phyloP scores from a whole-genome alignment of 176 grass and related monocot genomes.

The Hordeum marinum region DNA sequence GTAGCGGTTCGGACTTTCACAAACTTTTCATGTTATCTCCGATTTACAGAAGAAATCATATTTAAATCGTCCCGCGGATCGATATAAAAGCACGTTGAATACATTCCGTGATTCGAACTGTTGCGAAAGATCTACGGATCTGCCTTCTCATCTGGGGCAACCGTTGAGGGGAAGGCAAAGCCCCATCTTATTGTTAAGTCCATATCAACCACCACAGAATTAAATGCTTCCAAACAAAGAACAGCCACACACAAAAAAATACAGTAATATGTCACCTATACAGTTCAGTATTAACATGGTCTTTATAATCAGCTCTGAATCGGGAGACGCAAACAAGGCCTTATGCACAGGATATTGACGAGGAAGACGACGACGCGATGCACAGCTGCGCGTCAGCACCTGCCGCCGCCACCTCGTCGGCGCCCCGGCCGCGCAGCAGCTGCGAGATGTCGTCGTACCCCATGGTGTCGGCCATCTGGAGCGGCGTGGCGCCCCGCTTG shows the following conservation, averaged over 20 bases:
- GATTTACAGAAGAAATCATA: no score
- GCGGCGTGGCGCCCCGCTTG: slow-evolving; percentile 61
- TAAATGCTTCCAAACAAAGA: no score
- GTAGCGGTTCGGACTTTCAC: no score
- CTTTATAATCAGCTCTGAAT: not conserved
- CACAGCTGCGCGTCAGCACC: slow-evolving; percentile 24
- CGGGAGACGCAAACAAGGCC: not conserved
- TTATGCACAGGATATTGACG: slow-evolving; percentile 52
- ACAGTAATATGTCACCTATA: not conserved
- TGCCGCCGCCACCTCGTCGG: not conserved
- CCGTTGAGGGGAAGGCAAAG: no score
- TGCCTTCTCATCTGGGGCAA: no score
- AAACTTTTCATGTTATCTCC: no score
- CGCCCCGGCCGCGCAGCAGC: slow-evolving; percentile 57
- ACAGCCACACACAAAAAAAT: not conserved
- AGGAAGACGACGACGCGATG: slow-evolving; percentile 54
- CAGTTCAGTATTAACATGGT: not conserved
- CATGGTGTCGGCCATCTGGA: slow-evolving; percentile 59
- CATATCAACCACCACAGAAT: no score
- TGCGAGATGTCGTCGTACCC: slow-evolving; percentile 54
- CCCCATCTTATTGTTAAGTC: no score
- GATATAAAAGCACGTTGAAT: no score
- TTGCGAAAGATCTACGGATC: no score
- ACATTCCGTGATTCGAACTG: no score
- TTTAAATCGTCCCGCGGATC: no score